These are phyloP conservation scores for Asterella californica DNA, from an alignment of 225 moss, liverwort and hornwort species.

Conservation along the genomic window DNA sequence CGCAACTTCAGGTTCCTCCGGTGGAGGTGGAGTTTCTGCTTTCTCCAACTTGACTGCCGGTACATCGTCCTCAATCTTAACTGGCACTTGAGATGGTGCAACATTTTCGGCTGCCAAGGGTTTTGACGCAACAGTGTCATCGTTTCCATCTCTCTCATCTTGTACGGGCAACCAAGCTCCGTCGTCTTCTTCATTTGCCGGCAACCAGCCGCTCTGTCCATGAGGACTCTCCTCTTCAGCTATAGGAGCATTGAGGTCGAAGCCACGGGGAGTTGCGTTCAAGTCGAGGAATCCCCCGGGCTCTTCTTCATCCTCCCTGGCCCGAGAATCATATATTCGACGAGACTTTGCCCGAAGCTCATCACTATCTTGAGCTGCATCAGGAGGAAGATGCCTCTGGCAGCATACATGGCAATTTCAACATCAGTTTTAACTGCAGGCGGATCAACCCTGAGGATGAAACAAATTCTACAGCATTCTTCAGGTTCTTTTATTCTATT, in stretches of 20 bases:
- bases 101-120: constrained; percentile 15
- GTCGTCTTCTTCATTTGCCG: constrained; percentile 54
- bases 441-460: not conserved
- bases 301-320: constrained; percentile 74
- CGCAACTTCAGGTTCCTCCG: constrained; percentile 16
- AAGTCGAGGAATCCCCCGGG: constrained; percentile 77
- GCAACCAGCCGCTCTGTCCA: constrained; percentile 68
- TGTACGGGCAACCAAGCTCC: constrained; percentile 52
- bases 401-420: not conserved
- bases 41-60: constrained; percentile 41
- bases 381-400: constrained; percentile 39
- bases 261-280: constrained; percentile 85
- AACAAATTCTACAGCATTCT: not conserved
- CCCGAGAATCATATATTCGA: constrained; percentile 58
- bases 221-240: constrained; percentile 78
- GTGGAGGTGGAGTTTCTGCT: constrained; percentile 36
- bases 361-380: constrained; percentile 42
- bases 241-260: constrained; percentile 94
- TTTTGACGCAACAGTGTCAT: constrained; percentile 38
- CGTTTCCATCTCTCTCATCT: constrained; percentile 59
- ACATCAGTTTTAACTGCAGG: not conserved
- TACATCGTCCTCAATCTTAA: constrained; percentile 20
- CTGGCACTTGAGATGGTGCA: constrained; percentile 9
- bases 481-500: not conserved
- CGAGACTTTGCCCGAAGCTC: constrained; percentile 62